Evolutionary conservation across 441 rosid species (phyloP), one percentile per base, ranked within the genome.

Genomic region (Croton laevigatus): DNA sequence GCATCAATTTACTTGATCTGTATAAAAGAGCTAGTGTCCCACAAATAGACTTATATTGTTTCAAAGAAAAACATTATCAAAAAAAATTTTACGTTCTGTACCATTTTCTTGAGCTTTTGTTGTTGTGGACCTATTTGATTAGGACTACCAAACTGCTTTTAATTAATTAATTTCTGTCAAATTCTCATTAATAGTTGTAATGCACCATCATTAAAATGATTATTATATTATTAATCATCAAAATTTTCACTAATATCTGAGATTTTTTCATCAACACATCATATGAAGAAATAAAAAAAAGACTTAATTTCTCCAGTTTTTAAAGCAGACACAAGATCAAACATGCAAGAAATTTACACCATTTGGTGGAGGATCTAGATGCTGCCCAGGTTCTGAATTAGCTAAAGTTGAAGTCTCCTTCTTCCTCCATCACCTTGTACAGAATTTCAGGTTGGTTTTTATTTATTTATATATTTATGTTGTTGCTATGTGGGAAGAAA

Each of bases 321-420:
- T 27, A 49, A 17, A 38, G 70, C 77, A 85, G 82, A 70, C 63
- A 12, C 74, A 78, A 74, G 86, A 81, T 73, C 88, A 80, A 76
- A 72, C 78, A 53, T 72, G 82, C 82, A 84, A 84, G 83, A 81
- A 77, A 69, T 84, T 84, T 49, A 86, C 87, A 54, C 90, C 93
- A 12, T 88, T 88, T 71, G 93, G 91, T 45, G 93, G 93, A 20
- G 93, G 93, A 45, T 59, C 84, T n/a, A 81, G 93, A 77, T 82
- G 80, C 73, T 88, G 93, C 48, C 89, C 90, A 0, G 93, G 93
- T 17, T 86, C 86, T 59, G 93, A 88, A 51, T 88, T 86, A 14
- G 93, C 93, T 8, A 86, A 75, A 76, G 84, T 86, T 60, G 93
- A 88, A 74, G 81, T 86, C 59, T 81, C 93, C 3, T 80, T 88